Evolutionary conservation across 2,329 filamentous ascomycete species (phyloP), one percentile per base, ranked within the genome.

Genomic region (Teratosphaeria pseudoeucalypti): DNA sequence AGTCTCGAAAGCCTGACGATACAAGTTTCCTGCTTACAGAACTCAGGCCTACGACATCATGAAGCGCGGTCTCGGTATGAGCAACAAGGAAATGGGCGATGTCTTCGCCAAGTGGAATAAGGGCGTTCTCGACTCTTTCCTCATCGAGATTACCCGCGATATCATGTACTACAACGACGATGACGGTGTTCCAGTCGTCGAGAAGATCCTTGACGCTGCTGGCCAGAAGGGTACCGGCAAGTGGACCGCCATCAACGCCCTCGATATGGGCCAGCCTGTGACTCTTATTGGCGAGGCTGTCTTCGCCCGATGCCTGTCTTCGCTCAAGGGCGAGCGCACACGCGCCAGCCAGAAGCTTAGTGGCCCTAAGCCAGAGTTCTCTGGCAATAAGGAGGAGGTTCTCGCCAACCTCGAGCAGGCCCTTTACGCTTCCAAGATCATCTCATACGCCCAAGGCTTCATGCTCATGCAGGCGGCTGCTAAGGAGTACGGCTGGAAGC

Each of bases 381-480:
- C 88, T 70, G 94, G 94, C 70, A 85, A 96, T 85, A 91, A 89
- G 84, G 82, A 90, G 77, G 84, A 91, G 77, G 95, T 97, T 85
- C 86, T 99, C 69, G 89, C 90, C 69, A 92, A 99, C 78, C 89
- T 99, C 57, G 94, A 99, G 84, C 94, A 99, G 83, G 94, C 92
- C 68, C 86, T 99, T 63, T 99, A 99, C 75, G 94, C 94, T 68
- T 97, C 92, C 73, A 99, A 99, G 89, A 99, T 99, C 76, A 96
- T 99, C 79, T 99, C 94, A 23, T 99, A 99, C 76, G 91, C 94
- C 67, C 94, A 99, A 81, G 94, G 94, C 75, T 99, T 99, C 85
- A 97, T 97, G 92, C 85, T 99, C 74, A 97, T 99, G 85, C 92
- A 97, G 82, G 88, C 95, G 89, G 92, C 94, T 70, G 94, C 92